Conservation (phyloP, 2,329 filamentous ascomycete species). For the Venturia asperata region DNA sequence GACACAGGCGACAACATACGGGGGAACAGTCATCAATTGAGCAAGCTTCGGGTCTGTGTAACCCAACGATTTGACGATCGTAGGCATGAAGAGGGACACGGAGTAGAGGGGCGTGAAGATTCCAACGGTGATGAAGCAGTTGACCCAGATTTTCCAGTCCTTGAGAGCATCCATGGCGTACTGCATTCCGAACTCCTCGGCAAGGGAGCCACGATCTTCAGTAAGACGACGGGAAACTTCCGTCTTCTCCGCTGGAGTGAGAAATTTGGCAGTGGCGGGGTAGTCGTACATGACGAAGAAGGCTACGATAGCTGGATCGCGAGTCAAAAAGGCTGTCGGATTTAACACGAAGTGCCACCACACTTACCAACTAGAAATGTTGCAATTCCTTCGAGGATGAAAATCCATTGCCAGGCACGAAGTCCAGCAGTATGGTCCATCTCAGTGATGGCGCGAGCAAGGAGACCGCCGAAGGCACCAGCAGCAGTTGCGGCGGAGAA, state of each 20-base stretch:
- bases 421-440: conserved; percentile 53
- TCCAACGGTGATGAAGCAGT: conserved; percentile 23
- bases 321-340: conserved; percentile 26
- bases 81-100: conserved; percentile 42
- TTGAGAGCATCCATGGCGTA: conserved; percentile 25
- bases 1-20: conserved; percentile 46
- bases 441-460: conserved; percentile 48
- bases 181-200: conserved; percentile 24
- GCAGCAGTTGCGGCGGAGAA: conserved; percentile 50
- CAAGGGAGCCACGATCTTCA: conserved; percentile 21
- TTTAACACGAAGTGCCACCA: conserved; percentile 23
- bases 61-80: conserved; percentile 61
- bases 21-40: conserved; percentile 57
- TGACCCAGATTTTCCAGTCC: conserved; percentile 40
- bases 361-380: conserved; percentile 19
- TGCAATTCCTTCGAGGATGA: conserved; percentile 37
- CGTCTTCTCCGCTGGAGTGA: conserved; percentile 45
- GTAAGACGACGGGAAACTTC: conserved; percentile 24
- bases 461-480: conserved; percentile 47
- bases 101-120: conserved; percentile 38
- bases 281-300: conserved; percentile 61
- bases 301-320: conserved; percentile 32
- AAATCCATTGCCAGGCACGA: conserved; percentile 71
- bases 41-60: conserved; percentile 51
- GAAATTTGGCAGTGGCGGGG: conserved; percentile 50